phyloP scores from a whole-genome alignment of 768 basidiomycete genomes.

The Scleroderma bovista region DNA sequence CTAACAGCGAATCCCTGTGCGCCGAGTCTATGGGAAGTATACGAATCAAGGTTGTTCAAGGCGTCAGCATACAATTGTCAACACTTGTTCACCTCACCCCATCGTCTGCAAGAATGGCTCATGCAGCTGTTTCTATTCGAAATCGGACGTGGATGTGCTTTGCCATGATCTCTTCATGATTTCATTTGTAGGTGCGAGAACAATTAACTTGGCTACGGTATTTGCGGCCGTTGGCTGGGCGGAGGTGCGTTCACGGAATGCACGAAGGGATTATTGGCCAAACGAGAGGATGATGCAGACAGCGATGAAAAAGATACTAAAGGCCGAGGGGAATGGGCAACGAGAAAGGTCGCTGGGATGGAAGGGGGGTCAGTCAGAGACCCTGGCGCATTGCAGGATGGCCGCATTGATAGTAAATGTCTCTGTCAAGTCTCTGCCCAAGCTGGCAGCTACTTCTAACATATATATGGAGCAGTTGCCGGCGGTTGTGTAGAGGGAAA shows the following conservation, averaged over 20 bases:
- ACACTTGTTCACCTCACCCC: constrained; percentile 5
- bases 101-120: constrained; percentile 25
- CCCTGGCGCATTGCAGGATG: constrained; percentile 52
- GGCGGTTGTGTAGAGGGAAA: no score
- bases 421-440: no score
- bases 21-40: constrained; percentile 37
- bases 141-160: constrained; percentile 20
- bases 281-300: constrained; percentile 41
- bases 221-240: constrained; percentile 39
- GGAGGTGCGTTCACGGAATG: constrained; percentile 58
- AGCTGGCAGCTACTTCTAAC: no score
- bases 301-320: constrained; percentile 18
- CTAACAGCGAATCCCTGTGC: constrained; percentile 76
- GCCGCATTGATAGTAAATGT: constrained; percentile 56
- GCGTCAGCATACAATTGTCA: not conserved
- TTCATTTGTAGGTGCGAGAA: constrained; percentile 14
- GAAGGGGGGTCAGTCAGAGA: constrained; percentile 23
- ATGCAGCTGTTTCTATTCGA: no score
- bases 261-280: constrained; percentile 68
- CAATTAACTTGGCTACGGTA: constrained; percentile 35
- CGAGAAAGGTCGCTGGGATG: no score
- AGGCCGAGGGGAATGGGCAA: no score
- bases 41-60: not conserved
- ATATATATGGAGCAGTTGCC: no score
- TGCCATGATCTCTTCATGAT: constrained; percentile 17